Evolutionary conservation across 352 stramenopile genomes (phyloP).

Genomic region (Phytophthora cactorum): DNA sequence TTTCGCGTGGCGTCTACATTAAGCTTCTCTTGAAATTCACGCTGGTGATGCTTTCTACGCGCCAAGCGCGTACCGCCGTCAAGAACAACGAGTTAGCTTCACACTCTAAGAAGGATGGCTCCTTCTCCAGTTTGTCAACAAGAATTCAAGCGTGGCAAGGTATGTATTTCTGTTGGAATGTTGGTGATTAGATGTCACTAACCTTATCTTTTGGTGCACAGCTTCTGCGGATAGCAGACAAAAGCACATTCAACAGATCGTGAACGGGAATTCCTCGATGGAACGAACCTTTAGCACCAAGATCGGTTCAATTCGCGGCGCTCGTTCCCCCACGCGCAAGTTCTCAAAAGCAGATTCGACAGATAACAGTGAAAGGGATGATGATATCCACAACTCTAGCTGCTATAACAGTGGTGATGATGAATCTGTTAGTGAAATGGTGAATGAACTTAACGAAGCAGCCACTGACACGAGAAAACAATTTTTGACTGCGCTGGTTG

Average conservation of each 20-base stretch:
- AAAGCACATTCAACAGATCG: background rate
- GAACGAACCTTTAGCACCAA: background rate
- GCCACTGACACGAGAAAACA: background rate
- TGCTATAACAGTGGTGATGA: background rate
- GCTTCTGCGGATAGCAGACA: conserved; percentile 5
- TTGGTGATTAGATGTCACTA: background rate
- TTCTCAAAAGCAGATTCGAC: background rate
- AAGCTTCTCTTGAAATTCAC: conserved; percentile 1
- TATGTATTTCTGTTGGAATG: background rate
- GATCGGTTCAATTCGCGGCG: background rate
- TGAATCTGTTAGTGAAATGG: conserved; percentile 6
- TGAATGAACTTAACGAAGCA: conserved; percentile 1
- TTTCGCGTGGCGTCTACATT: conserved; percentile 2
- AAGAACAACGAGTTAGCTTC: background rate
- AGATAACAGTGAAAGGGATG: background rate
- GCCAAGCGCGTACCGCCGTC: background rate
- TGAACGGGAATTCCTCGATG: background rate
- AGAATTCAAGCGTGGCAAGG: conserved; percentile 19
- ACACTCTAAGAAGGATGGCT: conserved; percentile 3
- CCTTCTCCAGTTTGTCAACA: background rate
- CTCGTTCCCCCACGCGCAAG: background rate
- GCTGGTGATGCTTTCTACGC: conserved; percentile 5
- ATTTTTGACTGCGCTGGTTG: background rate
- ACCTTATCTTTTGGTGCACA: background rate
- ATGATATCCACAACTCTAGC: background rate